Conservation (phyloP, 768 basidiomycete genomes). For the Coprinopsis marcescibilis region DNA sequence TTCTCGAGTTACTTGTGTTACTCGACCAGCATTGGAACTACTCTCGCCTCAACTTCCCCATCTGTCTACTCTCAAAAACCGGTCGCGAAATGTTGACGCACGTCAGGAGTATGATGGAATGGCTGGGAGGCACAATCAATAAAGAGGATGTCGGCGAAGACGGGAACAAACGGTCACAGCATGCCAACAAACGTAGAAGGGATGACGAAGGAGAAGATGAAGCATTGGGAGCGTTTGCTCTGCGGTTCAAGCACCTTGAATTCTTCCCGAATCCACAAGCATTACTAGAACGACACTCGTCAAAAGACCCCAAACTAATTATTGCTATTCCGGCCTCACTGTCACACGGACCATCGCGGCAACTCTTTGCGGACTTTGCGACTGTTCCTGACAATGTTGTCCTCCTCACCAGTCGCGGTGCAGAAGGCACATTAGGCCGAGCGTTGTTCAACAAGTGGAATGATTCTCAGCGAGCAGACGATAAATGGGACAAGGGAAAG, state of each 20-base stretch:
- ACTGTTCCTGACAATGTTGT: constrained; percentile 79
- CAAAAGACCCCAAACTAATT: constrained; percentile 87
- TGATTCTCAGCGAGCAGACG: constrained; percentile 65
- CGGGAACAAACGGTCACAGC: constrained; percentile 47
- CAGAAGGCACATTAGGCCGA: constrained; percentile 75
- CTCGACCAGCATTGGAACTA: constrained; percentile 98
- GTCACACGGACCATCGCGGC: constrained; percentile 86
- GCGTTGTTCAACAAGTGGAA: constrained; percentile 87
- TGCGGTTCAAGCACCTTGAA: constrained; percentile 92
- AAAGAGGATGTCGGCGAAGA: constrained; percentile 90
- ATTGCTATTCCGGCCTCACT: constrained; percentile 90
- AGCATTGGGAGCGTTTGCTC: constrained; percentile 75
- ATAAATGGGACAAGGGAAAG: constrained; percentile 85
- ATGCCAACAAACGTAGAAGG: constrained; percentile 46
- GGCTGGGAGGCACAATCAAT: constrained; percentile 93
- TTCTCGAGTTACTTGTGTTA: constrained; percentile 91
- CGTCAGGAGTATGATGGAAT: constrained; percentile 96
- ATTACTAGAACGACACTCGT: constrained; percentile 75
- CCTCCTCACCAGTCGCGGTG: constrained; percentile 73
- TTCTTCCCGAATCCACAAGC: constrained; percentile 83
- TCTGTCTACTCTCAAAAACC: constrained; percentile 89
- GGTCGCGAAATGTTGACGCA: constrained; percentile 92
- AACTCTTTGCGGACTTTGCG: constrained; percentile 83
- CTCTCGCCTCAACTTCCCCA: constrained; percentile 75
- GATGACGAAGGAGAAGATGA: constrained; percentile 78